Evolutionary conservation across 2,329 filamentous ascomycete genomes (phyloP).

Genomic region (Trematosphaeria pertusa): DNA sequence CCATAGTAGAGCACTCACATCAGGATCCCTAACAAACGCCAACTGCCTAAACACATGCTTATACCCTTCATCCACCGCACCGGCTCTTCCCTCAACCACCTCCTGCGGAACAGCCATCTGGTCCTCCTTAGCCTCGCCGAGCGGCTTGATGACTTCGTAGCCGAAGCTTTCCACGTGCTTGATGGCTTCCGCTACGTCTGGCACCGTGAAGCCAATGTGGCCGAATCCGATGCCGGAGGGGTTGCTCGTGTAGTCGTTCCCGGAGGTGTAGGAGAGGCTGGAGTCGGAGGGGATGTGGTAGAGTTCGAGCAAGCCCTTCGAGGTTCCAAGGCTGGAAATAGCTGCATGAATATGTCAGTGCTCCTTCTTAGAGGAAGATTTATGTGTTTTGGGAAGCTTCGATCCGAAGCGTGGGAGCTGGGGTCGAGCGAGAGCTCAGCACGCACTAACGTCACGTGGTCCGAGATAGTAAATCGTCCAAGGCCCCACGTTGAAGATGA

Average conservation of each 20-base stretch:
- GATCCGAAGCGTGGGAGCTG: too few relatives aligned
- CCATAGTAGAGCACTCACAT: conserved; percentile 29
- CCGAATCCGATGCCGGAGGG: conserved; percentile 36
- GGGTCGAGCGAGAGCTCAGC: not conserved
- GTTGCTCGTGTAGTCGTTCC: conserved; percentile 30
- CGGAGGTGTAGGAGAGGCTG: conserved; percentile 27
- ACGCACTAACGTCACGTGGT: conserved; percentile 31
- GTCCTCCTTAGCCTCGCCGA: conserved; percentile 31
- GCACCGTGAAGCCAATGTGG: conserved; percentile 46
- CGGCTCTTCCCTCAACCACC: conserved; percentile 23
- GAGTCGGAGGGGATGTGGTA: conserved; percentile 40
- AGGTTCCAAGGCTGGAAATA: conserved; percentile 26
- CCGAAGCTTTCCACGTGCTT: conserved; percentile 29
- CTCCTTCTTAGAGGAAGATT: too few relatives aligned
- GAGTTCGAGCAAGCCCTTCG: conserved; percentile 39
- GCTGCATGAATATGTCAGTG: too few relatives aligned
- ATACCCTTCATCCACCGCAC: conserved; percentile 33
- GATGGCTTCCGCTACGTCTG: conserved; percentile 34
- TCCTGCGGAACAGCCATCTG: conserved; percentile 32
- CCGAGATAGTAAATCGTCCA: conserved; percentile 47
- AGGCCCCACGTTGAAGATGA: conserved; percentile 44
- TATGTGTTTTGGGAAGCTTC: too few relatives aligned
- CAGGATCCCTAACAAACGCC: conserved; percentile 44
- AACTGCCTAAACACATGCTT: conserved; percentile 39
- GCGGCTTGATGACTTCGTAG: conserved; percentile 35